A percentile compares a stretch with the other conserved stretches of the same genome.
Conservation (phyloP, 2,329 filamentous ascomycete genomes). For the Xylariaceae sp. region DNA sequence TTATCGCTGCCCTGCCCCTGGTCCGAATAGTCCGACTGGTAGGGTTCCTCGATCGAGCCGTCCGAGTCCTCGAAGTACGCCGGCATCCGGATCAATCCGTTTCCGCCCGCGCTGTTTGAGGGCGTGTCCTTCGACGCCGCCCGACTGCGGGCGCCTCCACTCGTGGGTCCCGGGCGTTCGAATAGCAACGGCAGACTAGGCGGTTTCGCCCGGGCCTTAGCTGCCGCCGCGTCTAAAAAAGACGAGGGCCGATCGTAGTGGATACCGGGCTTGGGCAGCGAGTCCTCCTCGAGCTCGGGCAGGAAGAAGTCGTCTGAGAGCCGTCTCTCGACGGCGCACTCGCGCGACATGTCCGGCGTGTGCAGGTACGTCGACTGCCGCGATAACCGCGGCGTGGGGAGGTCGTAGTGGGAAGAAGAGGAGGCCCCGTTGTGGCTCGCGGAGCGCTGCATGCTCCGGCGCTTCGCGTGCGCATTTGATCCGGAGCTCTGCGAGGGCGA, state of each 20-base stretch:
- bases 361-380: constrained; percentile 1
- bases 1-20: constrained; percentile 28
- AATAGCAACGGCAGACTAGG: constrained; percentile 26
- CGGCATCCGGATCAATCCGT: constrained; percentile 18
- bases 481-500: too few species aligned
- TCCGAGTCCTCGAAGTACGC: constrained; percentile 22
- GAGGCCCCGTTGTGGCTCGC: too few species aligned
- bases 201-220: constrained; percentile 21
- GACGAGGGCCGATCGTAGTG: constrained; percentile 29
- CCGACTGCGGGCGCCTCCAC: background rate
- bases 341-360: background rate
- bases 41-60: constrained; percentile 4
- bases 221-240: constrained; percentile 25
- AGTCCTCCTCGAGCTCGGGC: constrained; percentile 23
- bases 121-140: background rate
- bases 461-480: too few species aligned
- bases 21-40: constrained; percentile 20
- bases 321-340: constrained; percentile 4
- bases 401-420: too few species aligned
- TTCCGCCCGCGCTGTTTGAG: background rate
- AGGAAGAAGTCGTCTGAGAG: constrained; percentile 21
- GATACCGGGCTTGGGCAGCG: constrained; percentile 16
- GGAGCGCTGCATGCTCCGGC: too few species aligned
- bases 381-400: background rate
- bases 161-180: constrained; percentile 9